Percentiles rank a stretch among this genome's conserved stretches.
Evolutionary conservation across 805 yeast genomes (phyloP).

Genomic region (Candida lessepsii): DNA sequence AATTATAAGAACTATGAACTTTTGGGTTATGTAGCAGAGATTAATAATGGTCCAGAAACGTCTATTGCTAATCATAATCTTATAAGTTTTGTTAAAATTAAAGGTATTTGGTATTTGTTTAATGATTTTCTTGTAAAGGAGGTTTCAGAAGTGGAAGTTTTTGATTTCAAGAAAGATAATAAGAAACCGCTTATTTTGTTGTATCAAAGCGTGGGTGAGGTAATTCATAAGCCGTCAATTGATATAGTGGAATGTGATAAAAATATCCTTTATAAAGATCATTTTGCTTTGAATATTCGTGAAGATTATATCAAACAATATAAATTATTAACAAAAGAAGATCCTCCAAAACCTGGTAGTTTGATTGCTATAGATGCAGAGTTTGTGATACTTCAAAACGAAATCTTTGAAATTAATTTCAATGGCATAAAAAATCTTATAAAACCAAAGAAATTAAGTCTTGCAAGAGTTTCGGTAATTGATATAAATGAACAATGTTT

Average conservation of each 20-base stretch:
- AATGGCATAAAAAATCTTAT: conserved; percentile 69
- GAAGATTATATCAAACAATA: conserved; percentile 61
- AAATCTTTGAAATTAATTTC: conserved; percentile 71
- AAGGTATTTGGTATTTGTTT: conserved; percentile 70
- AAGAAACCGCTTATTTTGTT: conserved; percentile 74
- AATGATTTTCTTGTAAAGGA: conserved; percentile 87
- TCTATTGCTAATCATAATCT: conserved; percentile 50
- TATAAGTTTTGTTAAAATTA: conserved; percentile 56
- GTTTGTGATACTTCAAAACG: conserved; percentile 80
- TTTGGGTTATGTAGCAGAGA: conserved; percentile 68
- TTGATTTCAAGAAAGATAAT: conserved; percentile 73
- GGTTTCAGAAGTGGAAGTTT: conserved; percentile 72
- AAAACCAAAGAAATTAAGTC: conserved; percentile 69
- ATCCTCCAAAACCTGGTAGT: conserved; percentile 73
- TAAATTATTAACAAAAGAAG: conserved; percentile 60
- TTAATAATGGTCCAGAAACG: conserved; percentile 45
- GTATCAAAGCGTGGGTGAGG: conserved; percentile 51
- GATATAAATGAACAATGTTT: conserved; percentile 74
- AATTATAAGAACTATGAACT: conserved; percentile 55
- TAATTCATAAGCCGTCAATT: too few species aligned
- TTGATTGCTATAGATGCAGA: conserved; percentile 95
- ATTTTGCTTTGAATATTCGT: conserved; percentile 66
- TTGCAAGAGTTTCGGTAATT: conserved; percentile 87
- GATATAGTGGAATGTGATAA: conserved; percentile 29
- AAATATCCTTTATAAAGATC: conserved; percentile 68